Base-by-base conservation (phyloP, 495 filamentous ascomycete genomes). In the Xanthoparmelia taractica region DNA sequence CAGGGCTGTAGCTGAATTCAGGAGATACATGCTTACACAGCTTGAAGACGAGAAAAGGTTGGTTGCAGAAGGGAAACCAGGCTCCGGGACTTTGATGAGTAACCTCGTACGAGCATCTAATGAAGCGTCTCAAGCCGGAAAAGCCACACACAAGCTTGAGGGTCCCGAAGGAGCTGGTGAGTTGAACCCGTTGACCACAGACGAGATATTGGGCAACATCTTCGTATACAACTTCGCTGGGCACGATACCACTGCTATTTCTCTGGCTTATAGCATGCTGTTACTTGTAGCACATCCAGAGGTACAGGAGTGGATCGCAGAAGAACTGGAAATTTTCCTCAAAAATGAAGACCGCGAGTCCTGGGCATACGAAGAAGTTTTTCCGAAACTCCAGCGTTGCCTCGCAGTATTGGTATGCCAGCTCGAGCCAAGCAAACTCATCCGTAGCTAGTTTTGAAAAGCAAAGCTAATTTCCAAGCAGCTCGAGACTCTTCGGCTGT, bases 141-240 rank as follows among this genome's bases (percentile, higher is more conserved):
- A 27, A 13, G 11, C 0, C 4, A 4, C 40, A 13, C 13, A 43
- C 2, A 43, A 5, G 1, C 17, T 20, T 5, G 18, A 4, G 40
- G 17, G 40, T 31, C 12, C 37, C 12, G 31, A 33, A 47, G 0
- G 4, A 45, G 36, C 20, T 1, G 13, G 8, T 6, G 36, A 59
- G 13, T 34, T 31, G 36, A 59, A 31, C 34, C 17, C 36, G n/a
- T 25, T 59, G 72, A 27, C 78, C 13, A 67, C 68, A 15, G 59
- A 68, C n/a, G 77, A 83, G 55, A 72, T 82, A 29, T 67, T 75
- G 13, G 78, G 80, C 36, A 82, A 82, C 54, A 68, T 78, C 34
- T 79, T 80, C 55, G 70, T 81, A 6, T 77, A 79, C 65, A 77
- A 75, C n/a, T 70, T 83, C 27, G 80, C 80, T 6, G 80, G 80